Evolutionary conservation across 371 early-diverging fungal species (phyloP), one percentile per base, ranked within the genome.

Genomic region (Choanephora cucurbitarum): DNA sequence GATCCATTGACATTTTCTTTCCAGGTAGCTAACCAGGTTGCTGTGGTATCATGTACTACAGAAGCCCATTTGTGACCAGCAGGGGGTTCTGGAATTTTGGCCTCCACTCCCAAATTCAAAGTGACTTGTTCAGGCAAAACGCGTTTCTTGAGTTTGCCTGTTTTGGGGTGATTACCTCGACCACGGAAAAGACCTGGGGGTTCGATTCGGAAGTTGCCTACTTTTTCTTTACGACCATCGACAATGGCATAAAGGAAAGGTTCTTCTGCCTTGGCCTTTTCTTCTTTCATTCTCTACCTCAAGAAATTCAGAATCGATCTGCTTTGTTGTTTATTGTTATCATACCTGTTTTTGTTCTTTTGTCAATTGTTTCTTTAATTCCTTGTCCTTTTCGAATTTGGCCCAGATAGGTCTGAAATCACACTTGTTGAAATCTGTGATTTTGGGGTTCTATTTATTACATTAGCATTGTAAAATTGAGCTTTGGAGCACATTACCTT

Each of bases 11-110:
- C 90, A 70, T 95, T 96, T 65, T 97, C 98, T 64, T 93, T 95
- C 99, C 99, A 98, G 28, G 83, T 95, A 3, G 99, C 99, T 32
- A 98, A 77, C 99, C 99, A 98, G 15, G 95, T 93, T 32, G 95
- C 95, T 1, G 87, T 91, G 62, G 90, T 89, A 61, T 97, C 95
- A 64, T 97, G 91, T 4, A 90, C 82, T 41, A 97, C 84, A 10
- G 77, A 70, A 40, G 82, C 91, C 98, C 99, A 98, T 40, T 79
- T 72, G 67, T 95, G 96, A 18, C 97, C 98, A 0, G 79, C 70
- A 15, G 97, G 97, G 14, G 97, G 86, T 19, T 77, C 73, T 14
- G 99, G 99, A 8, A 97, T 67, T 48, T 75, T 70, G 14, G 92
- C 92, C 43, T 80, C 83, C 45, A 84, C 67, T 46, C 93, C 90